Evolutionary conservation across 495 filamentous ascomycete species (phyloP).

Genomic region (Aspergillus campestris): DNA sequence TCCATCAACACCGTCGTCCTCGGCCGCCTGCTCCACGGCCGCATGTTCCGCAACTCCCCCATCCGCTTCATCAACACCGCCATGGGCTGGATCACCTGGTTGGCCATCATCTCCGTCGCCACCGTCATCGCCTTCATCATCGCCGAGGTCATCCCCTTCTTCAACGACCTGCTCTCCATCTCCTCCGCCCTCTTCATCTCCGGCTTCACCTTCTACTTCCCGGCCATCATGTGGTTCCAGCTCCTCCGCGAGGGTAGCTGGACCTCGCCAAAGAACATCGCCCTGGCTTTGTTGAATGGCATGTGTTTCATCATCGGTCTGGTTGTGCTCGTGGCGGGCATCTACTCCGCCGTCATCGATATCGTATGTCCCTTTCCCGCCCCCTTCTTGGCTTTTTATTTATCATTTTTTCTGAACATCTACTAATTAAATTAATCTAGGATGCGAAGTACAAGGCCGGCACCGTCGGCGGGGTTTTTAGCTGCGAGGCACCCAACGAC

Average conservation of each 20-base stretch:
- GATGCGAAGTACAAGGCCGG: too few relatives aligned
- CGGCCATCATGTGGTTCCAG: slow-evolving; percentile 57
- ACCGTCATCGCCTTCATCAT: slow-evolving; percentile 56
- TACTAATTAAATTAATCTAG: too few relatives aligned
- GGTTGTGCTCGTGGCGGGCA: slow-evolving; percentile 42
- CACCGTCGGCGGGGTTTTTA: too few relatives aligned
- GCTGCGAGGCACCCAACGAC: too few relatives aligned
- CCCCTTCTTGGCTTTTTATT: neutral
- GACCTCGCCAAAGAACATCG: slow-evolving; percentile 25
- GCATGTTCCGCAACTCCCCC: slow-evolving; percentile 45
- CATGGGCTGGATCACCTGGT: slow-evolving; percentile 51
- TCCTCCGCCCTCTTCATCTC: slow-evolving; percentile 54
- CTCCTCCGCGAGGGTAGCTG: slow-evolving; percentile 36
- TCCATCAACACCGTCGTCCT: slow-evolving; percentile 54
- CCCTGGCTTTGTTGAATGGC: slow-evolving; percentile 15
- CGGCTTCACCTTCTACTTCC: slow-evolving; percentile 59
- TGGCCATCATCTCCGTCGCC: slow-evolving; percentile 40
- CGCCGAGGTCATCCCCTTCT: slow-evolving; percentile 60
- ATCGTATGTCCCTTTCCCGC: slow-evolving; percentile 39
- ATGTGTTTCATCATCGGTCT: slow-evolving; percentile 24
- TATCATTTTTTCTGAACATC: neutral
- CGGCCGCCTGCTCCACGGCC: slow-evolving; percentile 51
- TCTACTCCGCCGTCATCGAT: slow-evolving; percentile 47
- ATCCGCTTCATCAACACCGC: slow-evolving; percentile 50
- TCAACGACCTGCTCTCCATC: slow-evolving; percentile 51